phyloP scores from a whole-genome alignment of 768 basidiomycete genomes.

The Lentinula edodes region DNA sequence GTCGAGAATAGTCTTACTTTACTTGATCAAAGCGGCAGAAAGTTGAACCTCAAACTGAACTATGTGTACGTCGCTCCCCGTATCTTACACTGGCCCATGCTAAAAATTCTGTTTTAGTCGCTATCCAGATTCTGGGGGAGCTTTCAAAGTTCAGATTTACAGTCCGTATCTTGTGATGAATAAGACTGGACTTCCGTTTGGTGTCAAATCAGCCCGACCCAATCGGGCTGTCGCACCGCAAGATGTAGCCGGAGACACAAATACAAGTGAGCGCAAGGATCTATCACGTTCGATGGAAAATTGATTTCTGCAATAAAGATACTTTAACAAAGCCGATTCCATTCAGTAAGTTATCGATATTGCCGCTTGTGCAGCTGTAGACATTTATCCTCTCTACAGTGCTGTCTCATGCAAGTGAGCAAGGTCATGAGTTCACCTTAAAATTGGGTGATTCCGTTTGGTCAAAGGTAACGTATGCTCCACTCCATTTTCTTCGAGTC shows the following conservation, averaged over 20 bases:
- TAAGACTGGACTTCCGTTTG: slow-evolving; percentile 85
- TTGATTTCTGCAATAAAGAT: slow-evolving; percentile 24
- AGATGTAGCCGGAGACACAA: slow-evolving; percentile 81
- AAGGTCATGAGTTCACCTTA: slow-evolving; percentile 81
- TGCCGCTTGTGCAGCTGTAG: slow-evolving; percentile 1
- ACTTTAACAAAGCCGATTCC: slow-evolving; percentile 52
- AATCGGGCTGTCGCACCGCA: slow-evolving; percentile 58
- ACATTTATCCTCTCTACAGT: slow-evolving; percentile 38
- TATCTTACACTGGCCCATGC: background rate
- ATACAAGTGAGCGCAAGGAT: slow-evolving; percentile 39
- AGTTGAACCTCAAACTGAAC: slow-evolving; percentile 78
- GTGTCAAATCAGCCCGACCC: slow-evolving; percentile 57
- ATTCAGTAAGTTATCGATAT: slow-evolving; percentile 59
- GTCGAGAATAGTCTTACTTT: slow-evolving; percentile 69
- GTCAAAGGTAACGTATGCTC: slow-evolving; percentile 64
- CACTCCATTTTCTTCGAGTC: background rate
- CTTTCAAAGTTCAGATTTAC: slow-evolving; percentile 94
- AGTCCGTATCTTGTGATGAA: slow-evolving; percentile 88
- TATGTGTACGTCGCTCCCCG: slow-evolving; percentile 62
- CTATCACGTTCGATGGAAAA: background rate
- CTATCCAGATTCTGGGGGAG: slow-evolving; percentile 87
- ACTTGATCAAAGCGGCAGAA: slow-evolving; percentile 67
- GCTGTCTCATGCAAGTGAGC: slow-evolving; percentile 76
- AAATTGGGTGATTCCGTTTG: slow-evolving; percentile 77
- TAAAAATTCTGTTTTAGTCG: slow-evolving; percentile 35